These are phyloP conservation scores for Batrachochytrium dendrobatidis DNA, from an alignment of 371 early-diverging fungal genomes.

Conservation along the genomic window DNA sequence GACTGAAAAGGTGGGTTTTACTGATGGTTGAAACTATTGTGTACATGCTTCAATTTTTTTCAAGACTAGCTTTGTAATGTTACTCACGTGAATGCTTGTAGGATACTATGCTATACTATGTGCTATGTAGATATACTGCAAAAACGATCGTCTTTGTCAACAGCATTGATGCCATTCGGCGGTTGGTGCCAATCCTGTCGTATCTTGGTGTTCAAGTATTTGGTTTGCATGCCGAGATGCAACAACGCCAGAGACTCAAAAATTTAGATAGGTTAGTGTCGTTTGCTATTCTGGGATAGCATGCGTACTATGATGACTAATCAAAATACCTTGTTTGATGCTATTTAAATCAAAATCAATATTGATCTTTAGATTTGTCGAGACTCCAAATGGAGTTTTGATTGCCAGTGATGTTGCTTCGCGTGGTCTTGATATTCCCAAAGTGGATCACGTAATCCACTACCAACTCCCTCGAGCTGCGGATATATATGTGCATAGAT, in stretches of 20 bases:
- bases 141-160: constrained; percentile 92
- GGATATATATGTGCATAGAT: constrained; percentile 78
- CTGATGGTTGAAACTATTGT: not conserved
- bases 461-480: constrained; percentile 89
- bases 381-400: constrained; percentile 38
- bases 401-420: constrained; percentile 85
- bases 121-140: constrained; percentile 76
- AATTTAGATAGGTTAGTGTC: constrained; percentile 65
- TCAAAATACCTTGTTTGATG: no score
- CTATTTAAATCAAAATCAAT: no score
- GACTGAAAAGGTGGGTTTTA: constrained; percentile 56
- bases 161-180: constrained; percentile 83
- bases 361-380: constrained; percentile 22
- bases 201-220: constrained; percentile 59
- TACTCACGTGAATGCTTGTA: not conserved
- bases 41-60: not conserved
- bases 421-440: constrained; percentile 91
- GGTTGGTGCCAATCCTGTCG: constrained; percentile 74
- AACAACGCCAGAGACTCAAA: constrained; percentile 88
- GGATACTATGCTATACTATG: constrained; percentile 81
- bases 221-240: constrained; percentile 88
- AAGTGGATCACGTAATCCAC: constrained; percentile 95
- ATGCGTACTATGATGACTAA: no score
- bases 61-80: not conserved
- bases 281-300: not conserved